Percentiles rank a stretch among this genome's conserved stretches.
phyloP scores from a whole-genome alignment of 1,139 yeast genomes.

The Zygoascus sp. region DNA sequence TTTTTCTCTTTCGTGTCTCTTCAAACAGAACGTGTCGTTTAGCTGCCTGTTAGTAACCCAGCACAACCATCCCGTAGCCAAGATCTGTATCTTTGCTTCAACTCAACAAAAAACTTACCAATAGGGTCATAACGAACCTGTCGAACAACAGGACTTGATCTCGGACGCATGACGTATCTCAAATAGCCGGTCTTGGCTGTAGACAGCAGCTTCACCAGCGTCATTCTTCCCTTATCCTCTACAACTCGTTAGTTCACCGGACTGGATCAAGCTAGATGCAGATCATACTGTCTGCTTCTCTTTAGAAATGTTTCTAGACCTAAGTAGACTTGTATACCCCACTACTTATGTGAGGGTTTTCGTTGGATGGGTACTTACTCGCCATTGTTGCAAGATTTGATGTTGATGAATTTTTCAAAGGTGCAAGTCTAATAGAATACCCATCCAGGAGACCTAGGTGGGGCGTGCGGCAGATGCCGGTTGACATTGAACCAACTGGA shows the following conservation, averaged over 20 bases:
- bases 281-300: neutral
- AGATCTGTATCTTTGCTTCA: neutral
- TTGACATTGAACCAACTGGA: too few species aligned
- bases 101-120: too few species aligned
- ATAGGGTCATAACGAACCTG: slow-evolving; percentile 88
- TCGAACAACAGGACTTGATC: slow-evolving; percentile 72
- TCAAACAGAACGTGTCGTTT: slow-evolving; percentile 81
- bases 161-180: slow-evolving; percentile 74
- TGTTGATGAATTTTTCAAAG: neutral
- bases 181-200: slow-evolving; percentile 84
- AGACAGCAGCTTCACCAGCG: slow-evolving; percentile 65
- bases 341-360: neutral
- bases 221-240: slow-evolving; percentile 21
- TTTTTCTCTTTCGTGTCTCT: slow-evolving; percentile 81
- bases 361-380: slow-evolving; percentile 3
- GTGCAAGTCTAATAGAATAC: too few species aligned
- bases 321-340: too few species aligned
- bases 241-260: neutral
- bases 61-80: neutral
- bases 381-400: slow-evolving; percentile 3
- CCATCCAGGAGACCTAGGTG: too few species aligned
- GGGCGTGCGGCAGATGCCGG: too few species aligned
- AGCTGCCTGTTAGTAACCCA: slow-evolving; percentile 32
- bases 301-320: too few species aligned
- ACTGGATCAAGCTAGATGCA: neutral